These are phyloP conservation scores for Penicillium polonicum DNA, from an alignment of 2,329 filamentous ascomycete genomes.

Conservation along the genomic window DNA sequence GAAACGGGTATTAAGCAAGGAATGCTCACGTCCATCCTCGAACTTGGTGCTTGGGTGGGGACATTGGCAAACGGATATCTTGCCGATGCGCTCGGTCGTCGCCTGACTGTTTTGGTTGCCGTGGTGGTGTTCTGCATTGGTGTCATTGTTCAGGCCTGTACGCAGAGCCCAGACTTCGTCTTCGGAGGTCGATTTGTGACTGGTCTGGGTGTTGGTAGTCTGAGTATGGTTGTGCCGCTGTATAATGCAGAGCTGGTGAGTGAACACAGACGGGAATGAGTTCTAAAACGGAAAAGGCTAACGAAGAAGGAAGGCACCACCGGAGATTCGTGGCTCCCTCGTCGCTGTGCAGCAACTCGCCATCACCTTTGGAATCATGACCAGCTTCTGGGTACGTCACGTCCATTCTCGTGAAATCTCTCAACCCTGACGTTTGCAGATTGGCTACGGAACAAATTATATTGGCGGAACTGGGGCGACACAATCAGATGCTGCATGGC, in stretches of 20 bases:
- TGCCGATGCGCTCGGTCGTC: constrained; percentile 38
- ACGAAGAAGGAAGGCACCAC: constrained; percentile 32
- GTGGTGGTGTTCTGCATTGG: constrained; percentile 39
- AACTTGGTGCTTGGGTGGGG: constrained; percentile 42
- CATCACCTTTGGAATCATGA: constrained; percentile 47
- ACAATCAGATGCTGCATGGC: constrained; percentile 70
- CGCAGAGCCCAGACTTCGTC: constrained; percentile 32
- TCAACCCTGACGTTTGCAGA: constrained; percentile 25
- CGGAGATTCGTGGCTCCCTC: constrained; percentile 44
- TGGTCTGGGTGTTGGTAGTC: constrained; percentile 44
- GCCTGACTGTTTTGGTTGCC: constrained; percentile 34
- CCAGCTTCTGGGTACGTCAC: constrained; percentile 40
- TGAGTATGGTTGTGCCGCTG: constrained; percentile 44
- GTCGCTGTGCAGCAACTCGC: constrained; percentile 46
- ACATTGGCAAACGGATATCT: constrained; percentile 40
- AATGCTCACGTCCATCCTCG: constrained; percentile 42
- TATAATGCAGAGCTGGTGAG: constrained; percentile 40
- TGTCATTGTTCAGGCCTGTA: constrained; percentile 40
- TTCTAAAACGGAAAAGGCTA: neutral
- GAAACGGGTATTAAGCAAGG: constrained; percentile 30
- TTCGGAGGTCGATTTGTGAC: constrained; percentile 44
- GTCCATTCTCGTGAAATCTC: neutral
- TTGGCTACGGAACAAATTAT: constrained; percentile 54
- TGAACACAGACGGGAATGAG: neutral
- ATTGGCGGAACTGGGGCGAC: constrained; percentile 60